Percentiles rank a stretch among this genome's conserved stretches.
These are phyloP conservation scores for Fraxinus sp. DNA, from an alignment of 305 asterid genomes.

Conservation along the genomic window DNA sequence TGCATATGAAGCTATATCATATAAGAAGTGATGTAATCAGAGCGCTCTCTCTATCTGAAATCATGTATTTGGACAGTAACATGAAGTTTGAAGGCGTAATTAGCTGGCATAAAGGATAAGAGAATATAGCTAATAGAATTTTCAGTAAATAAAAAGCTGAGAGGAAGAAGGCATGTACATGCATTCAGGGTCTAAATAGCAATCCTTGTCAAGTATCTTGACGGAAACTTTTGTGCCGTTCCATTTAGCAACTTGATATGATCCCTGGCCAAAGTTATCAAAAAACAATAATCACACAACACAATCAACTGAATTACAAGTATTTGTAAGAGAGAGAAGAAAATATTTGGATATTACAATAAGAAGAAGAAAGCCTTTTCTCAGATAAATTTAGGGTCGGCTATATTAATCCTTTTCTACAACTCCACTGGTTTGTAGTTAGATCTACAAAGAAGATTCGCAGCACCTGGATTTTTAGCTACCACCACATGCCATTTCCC, in stretches of 20 bases:
- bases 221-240: conserved; percentile 97
- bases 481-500: neutral
- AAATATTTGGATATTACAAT: neutral
- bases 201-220: conserved; percentile 91
- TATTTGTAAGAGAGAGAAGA: neutral
- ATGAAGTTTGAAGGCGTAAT: conserved; percentile 7
- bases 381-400: neutral
- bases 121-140: conserved; percentile 8
- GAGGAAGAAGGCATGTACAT: conserved; percentile 48
- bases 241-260: conserved; percentile 98
- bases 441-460: neutral
- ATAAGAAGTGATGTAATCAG: neutral
- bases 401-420: neutral
- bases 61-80: conserved; percentile 1
- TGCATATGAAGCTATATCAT: neutral
- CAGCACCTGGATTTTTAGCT: neutral
- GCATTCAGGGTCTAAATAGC: conserved; percentile 72
- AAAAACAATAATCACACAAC: conserved; percentile 11
- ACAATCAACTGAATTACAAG: conserved; percentile 7
- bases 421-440: neutral
- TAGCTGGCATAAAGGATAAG: conserved; percentile 8
- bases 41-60: conserved; percentile 8
- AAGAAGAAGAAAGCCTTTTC: neutral
- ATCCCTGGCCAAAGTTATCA: conserved; percentile 54
- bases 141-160: conserved; percentile 11